Conservation (phyloP, 768 basidiomycete species). For the Suillus paluster region DNA sequence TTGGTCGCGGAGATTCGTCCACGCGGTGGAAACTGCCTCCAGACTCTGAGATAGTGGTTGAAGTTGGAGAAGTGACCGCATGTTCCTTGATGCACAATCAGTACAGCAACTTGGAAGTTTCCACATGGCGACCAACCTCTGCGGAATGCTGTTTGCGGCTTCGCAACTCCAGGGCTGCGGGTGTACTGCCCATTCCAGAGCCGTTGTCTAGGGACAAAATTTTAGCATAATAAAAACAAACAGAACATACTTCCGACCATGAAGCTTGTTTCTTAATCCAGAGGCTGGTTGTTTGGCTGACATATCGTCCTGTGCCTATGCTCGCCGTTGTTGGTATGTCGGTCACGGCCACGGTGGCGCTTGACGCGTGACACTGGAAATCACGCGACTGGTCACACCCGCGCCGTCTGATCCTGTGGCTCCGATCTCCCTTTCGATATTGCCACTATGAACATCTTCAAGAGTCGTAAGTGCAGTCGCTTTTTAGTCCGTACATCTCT, state of each 20-base stretch:
- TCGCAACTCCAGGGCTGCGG: constrained; percentile 19
- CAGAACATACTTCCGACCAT: not conserved
- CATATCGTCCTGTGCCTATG: not conserved
- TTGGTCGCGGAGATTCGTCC: constrained; percentile 15
- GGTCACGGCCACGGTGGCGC: constrained; percentile 17
- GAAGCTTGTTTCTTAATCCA: not conserved
- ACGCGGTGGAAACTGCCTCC: constrained; percentile 24
- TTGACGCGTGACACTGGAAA: constrained; percentile 23
- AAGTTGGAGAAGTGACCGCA: constrained; percentile 28
- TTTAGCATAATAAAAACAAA: not conserved
- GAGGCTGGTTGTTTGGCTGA: not conserved
- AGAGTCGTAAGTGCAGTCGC: constrained; percentile 60
- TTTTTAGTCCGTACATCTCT: constrained; percentile 18
- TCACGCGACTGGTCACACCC: constrained; percentile 33
- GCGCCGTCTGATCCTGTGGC: constrained; percentile 13
- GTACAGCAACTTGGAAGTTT: not conserved
- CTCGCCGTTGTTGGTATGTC: not conserved
- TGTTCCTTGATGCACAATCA: constrained; percentile 17
- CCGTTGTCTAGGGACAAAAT: constrained; percentile 11
- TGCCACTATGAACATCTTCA: constrained; percentile 81
- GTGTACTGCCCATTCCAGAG: constrained; percentile 2
- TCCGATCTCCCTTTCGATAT: constrained; percentile 20
- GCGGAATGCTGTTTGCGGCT: constrained; percentile 16
- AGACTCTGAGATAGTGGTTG: constrained; percentile 36
- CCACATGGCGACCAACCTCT: constrained; percentile 20